Conservation (phyloP, 495 filamentous ascomycete genomes). For the Neurospora pannonica region DNA sequence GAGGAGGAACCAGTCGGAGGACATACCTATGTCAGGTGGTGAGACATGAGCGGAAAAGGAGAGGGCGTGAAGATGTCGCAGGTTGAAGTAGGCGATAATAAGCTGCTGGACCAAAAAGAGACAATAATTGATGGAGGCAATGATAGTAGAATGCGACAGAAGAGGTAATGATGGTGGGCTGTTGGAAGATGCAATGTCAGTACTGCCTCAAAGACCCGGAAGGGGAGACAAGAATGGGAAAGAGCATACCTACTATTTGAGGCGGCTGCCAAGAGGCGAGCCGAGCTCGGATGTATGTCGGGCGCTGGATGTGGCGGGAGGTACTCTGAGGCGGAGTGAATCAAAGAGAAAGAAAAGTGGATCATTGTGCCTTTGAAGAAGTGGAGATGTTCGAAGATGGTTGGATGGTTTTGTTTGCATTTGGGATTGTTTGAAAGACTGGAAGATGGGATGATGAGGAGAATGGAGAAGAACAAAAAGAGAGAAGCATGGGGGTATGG, state of each 20-base stretch:
- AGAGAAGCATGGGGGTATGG: background rate
- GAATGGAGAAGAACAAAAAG: background rate
- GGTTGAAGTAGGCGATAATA: background rate
- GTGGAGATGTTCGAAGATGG: background rate
- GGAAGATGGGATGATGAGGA: background rate
- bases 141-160: background rate
- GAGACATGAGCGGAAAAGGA: background rate
- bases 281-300: background rate
- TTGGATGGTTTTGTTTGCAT: background rate
- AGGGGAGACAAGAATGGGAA: no score
- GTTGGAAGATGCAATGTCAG: no score
- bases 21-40: background rate
- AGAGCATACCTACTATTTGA: background rate
- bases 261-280: background rate
- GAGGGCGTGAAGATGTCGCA: background rate
- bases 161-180: background rate
- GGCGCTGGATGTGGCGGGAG: background rate
- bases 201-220: no score
- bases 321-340: background rate
- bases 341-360: background rate
- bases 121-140: background rate
- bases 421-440: background rate
- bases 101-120: background rate
- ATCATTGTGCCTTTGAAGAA: background rate
- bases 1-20: background rate